Conservation (phyloP, 257 asterid species). For the Jacaranda copaia region DNA sequence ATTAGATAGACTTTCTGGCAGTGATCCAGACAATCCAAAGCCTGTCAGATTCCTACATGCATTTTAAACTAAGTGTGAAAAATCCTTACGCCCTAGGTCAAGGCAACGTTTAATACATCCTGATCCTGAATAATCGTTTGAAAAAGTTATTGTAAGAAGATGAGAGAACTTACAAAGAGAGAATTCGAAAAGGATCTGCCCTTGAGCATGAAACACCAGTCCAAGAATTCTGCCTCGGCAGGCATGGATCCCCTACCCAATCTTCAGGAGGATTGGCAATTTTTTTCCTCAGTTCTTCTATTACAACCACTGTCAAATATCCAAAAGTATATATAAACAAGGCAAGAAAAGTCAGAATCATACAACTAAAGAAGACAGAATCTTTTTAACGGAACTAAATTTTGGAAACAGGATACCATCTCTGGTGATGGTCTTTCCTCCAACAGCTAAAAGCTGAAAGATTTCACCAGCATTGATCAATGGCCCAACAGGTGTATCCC, state of each 20-base stretch:
- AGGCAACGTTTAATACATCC: no score
- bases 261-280: slow-evolving; percentile 58
- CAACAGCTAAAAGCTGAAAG: slow-evolving; percentile 63
- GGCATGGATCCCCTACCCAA: slow-evolving; percentile 95
- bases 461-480: slow-evolving; percentile 88
- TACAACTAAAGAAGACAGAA: not conserved
- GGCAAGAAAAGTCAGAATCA: not conserved
- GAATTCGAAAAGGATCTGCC: slow-evolving; percentile 46
- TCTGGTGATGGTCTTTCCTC: slow-evolving; percentile 63
- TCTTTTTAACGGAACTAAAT: not conserved
- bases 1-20: slow-evolving; percentile 56
- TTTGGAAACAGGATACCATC: slow-evolving; percentile 59
- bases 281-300: slow-evolving; percentile 54
- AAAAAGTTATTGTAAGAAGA: not conserved
- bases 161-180: slow-evolving; percentile 64
- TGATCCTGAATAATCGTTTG: not conserved
- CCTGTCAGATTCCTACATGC: slow-evolving; percentile 75
- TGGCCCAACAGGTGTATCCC: slow-evolving; percentile 73
- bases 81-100: not conserved
- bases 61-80: slow-evolving; percentile 15
- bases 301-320: slow-evolving; percentile 59
- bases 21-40: slow-evolving; percentile 62
- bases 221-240: slow-evolving; percentile 72
- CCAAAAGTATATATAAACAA: not conserved
- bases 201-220: slow-evolving; percentile 68